Conservation (phyloP, 176 grass and related monocot species). For the Cocos nucifera region DNA sequence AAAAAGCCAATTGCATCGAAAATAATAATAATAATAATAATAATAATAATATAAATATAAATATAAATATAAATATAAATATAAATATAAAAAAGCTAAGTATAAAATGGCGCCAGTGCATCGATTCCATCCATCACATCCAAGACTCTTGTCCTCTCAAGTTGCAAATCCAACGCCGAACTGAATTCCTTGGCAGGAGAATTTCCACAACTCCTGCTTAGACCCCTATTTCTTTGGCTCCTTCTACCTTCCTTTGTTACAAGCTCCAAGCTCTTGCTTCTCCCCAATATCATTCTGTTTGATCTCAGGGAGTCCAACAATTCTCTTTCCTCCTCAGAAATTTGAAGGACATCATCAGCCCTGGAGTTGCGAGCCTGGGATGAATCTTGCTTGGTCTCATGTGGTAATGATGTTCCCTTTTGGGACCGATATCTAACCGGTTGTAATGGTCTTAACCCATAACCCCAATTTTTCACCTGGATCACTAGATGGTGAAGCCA, state of each 20-base stretch:
- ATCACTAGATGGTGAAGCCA: conserved; percentile 72
- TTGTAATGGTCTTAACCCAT: conserved; percentile 38
- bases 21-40: neutral
- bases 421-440: conserved; percentile 14
- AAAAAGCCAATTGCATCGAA: no score
- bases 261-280: conserved; percentile 68
- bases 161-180: neutral
- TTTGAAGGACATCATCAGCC: conserved; percentile 2
- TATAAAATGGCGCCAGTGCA: conserved; percentile 22
- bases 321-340: conserved; percentile 38
- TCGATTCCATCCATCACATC: conserved; percentile 90
- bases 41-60: no score
- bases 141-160: conserved; percentile 44
- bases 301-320: conserved; percentile 40
- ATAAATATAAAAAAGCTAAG: neutral
- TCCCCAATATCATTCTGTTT: conserved; percentile 27
- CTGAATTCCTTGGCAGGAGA: conserved; percentile 50
- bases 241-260: neutral
- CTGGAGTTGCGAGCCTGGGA: conserved; percentile 21
- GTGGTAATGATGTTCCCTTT: neutral
- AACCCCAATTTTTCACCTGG: conserved; percentile 79
- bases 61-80: no score
- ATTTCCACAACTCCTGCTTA: conserved; percentile 56
- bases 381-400: conserved; percentile 24
- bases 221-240: conserved; percentile 30